A percentile compares a stretch with the other conserved stretches of the same genome.
Evolutionary conservation across 495 filamentous ascomycete species (phyloP).

Genomic region (Parachaetomium inaequale): DNA sequence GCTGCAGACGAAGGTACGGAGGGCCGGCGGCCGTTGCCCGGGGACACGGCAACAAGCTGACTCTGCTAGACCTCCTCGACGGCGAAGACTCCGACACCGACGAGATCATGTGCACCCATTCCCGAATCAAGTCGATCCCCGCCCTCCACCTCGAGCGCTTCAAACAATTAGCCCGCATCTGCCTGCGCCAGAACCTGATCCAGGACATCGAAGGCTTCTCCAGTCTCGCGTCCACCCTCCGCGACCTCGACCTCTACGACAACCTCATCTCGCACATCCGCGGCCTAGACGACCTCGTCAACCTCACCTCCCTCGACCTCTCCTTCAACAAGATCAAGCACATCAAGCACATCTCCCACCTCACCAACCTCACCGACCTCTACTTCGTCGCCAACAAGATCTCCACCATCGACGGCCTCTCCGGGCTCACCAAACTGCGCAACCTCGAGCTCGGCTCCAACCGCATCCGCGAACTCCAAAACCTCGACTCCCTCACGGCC

Average conservation of each 20-base stretch:
- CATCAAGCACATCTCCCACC: conserved; percentile 82
- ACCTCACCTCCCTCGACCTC: conserved; percentile 78
- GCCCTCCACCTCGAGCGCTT: conserved; percentile 80
- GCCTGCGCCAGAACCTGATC: conserved; percentile 92
- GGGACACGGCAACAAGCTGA: not conserved
- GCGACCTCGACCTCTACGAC: conserved; percentile 94
- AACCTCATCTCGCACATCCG: conserved; percentile 89
- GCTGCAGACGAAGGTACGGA: conserved; percentile 72
- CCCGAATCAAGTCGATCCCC: conserved; percentile 73
- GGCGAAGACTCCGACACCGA: conserved; percentile 51
- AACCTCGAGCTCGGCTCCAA: conserved; percentile 93
- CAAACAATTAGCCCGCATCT: conserved; percentile 70
- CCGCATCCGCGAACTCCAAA: conserved; percentile 83
- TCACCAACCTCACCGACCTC: conserved; percentile 74
- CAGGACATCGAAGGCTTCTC: conserved; percentile 69
- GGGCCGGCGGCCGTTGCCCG: not conserved
- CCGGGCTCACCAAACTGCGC: conserved; percentile 65
- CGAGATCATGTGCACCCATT: conserved; percentile 89
- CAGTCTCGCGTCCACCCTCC: conserved; percentile 57
- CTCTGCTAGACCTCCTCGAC: conserved; percentile 50
- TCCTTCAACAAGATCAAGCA: conserved; percentile 99
- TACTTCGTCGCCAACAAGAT: conserved; percentile 98
- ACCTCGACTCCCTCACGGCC: conserved; percentile 68
- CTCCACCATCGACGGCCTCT: conserved; percentile 75
- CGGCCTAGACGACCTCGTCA: conserved; percentile 70